Percentiles rank a stretch among this genome's conserved stretches.
These are phyloP conservation scores for Neonectria magnoliae DNA, from an alignment of 2,329 filamentous ascomycete species.

Conservation along the genomic window DNA sequence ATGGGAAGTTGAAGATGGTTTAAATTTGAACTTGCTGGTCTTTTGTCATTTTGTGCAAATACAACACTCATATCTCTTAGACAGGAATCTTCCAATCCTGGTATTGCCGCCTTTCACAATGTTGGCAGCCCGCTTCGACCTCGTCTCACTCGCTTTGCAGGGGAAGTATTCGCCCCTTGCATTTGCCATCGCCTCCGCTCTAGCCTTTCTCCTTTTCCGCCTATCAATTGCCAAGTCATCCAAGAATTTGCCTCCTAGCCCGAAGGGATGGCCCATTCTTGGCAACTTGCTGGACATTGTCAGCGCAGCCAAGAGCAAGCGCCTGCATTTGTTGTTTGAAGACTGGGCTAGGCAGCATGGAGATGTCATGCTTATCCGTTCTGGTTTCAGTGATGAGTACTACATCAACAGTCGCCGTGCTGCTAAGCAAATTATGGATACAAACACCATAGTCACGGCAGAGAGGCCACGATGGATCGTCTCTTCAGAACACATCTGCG, in stretches of 20 bases:
- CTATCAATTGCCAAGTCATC: not conserved
- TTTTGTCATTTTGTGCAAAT: no score
- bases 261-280: constrained; percentile 4
- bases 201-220: no score
- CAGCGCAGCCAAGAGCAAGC: not conserved
- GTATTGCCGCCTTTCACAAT: no score
- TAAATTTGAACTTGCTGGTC: no score
- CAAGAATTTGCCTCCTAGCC: constrained; percentile 12
- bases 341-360: constrained; percentile 9
- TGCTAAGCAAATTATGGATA: constrained; percentile 15
- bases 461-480: constrained; percentile 19
- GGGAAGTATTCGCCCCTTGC: no score
- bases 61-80: no score
- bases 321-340: constrained; percentile 3
- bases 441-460: not conserved
- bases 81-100: no score
- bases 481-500: constrained; percentile 9
- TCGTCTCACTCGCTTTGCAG: no score
- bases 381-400: constrained; percentile 5
- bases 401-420: constrained; percentile 8
- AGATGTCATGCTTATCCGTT: constrained; percentile 8
- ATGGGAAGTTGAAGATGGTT: no score
- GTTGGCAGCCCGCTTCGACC: no score
- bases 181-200: no score
- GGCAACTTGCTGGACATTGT: constrained; percentile 11